Evolutionary conservation across 345 rosid species (phyloP), one percentile per base, ranked within the genome.

Genomic region (Fremontodendron californicum): DNA sequence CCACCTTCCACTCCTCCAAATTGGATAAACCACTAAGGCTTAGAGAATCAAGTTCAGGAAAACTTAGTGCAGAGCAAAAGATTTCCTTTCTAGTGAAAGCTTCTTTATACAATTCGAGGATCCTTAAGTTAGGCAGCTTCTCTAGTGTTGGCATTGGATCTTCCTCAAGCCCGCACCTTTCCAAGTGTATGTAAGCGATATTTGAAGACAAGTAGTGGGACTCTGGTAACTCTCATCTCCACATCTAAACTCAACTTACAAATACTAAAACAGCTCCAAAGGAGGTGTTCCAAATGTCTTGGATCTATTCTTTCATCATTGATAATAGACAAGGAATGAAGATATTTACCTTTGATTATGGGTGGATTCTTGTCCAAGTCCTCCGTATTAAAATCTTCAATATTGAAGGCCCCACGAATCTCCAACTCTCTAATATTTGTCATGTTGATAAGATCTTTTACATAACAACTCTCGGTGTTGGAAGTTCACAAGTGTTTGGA

Each of bases 1-100:
- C 23, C n/a, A 60, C 60, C 21, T 78, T 77, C 79, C 78, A 80
- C 54, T 80, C 77, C 51, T 75, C 79, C 57, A 82, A 52, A 9
- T 69, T 68, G 43, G 9, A n/a, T 42, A 27, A 68, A 69, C 6
- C n/a, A 10, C 0, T 19, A 4, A 82, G n/a, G 31, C 64, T 75
- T n/a, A 82, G 40, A 18, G 55, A 40, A 2, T 64, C 68, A 61
- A 82, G 54, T 48, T 65, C 15, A 49, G 75, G 72, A 73, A 82
- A 82, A 6, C 82, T 76, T 33, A 18, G 43, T 76, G 70, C 55
- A 2, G 78, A 82, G 73, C 76, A 82, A 23, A 58, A 16, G 73
- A 74, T 55, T 42, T 39, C 2, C 66, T 40, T 57, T 23, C 76
- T 51, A 1, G 0, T 8, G 21, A 74, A 54, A 5, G 29, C 19